phyloP scores from a whole-genome alignment of 257 asterid genomes.

The Solanum tacnaense region DNA sequence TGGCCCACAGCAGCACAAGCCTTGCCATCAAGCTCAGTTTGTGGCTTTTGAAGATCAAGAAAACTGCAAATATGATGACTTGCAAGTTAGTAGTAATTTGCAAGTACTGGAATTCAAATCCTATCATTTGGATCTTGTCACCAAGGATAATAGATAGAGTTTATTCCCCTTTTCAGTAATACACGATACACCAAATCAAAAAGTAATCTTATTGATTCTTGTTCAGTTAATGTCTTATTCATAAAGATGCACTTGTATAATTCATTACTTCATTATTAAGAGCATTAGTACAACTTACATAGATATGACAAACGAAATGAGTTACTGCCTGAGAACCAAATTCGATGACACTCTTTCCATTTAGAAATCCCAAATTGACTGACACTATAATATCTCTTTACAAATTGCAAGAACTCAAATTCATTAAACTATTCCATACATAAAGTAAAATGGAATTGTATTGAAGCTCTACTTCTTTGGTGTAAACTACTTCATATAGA shows the following conservation, averaged over 20 bases:
- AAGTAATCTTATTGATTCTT: not conserved
- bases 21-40: slow-evolving; percentile 88
- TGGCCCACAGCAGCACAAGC: slow-evolving; percentile 99
- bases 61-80: slow-evolving; percentile 37
- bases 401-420: not conserved
- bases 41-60: slow-evolving; percentile 96
- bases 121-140: not conserved
- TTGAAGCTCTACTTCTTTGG: no score
- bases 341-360: not conserved
- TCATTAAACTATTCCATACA: not conserved
- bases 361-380: not conserved
- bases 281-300: not conserved
- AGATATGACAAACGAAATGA: not conserved
- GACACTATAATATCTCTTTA: not conserved
- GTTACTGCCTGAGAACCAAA: not conserved
- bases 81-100: not conserved
- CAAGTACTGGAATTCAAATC: not conserved
- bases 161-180: not conserved
- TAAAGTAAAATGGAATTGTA: no score
- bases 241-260: not conserved
- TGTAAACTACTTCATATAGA: no score
- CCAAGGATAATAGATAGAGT: not conserved
- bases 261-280: not conserved
- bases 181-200: not conserved
- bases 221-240: not conserved